Percentiles rank a stretch among this genome's conserved stretches.
Conservation (phyloP, 331 rosid genomes). For the Telfairia occidentalis region DNA sequence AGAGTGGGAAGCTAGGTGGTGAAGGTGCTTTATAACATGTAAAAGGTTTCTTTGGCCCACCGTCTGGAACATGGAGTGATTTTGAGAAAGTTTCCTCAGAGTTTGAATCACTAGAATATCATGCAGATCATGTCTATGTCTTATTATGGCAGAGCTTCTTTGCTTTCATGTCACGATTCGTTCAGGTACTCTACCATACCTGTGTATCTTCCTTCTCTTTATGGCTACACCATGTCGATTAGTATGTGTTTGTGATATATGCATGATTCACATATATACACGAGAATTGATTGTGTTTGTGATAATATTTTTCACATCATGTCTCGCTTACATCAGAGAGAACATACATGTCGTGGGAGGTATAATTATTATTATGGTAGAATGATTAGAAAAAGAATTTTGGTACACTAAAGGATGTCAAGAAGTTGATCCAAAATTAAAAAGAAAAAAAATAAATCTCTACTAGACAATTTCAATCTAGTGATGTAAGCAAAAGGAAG, state of each 20-base stretch:
- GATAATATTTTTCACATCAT: slow-evolving; percentile 50
- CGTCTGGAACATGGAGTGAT: slow-evolving; percentile 13
- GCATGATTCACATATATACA: slow-evolving; percentile 23
- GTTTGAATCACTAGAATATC: slow-evolving; percentile 26
- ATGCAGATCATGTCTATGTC: slow-evolving; percentile 30
- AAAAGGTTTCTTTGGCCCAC: slow-evolving; percentile 28
- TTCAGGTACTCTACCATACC: background rate
- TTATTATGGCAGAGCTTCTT: slow-evolving; percentile 12
- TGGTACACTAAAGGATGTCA: slow-evolving; percentile 11
- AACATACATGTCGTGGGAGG: slow-evolving; percentile 35
- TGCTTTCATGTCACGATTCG: slow-evolving; percentile 11
- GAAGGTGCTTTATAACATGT: slow-evolving; percentile 56
- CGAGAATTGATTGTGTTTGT: slow-evolving; percentile 22
- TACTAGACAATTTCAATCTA: slow-evolving; percentile 17
- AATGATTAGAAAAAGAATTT: slow-evolving; percentile 39
- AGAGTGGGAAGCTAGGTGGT: slow-evolving; percentile 27
- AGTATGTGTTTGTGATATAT: background rate
- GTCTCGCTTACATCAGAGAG: slow-evolving; percentile 47
- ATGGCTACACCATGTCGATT: slow-evolving; percentile 5
- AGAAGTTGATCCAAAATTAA: slow-evolving; percentile 19
- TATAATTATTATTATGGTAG: slow-evolving; percentile 31
- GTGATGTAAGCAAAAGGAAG: slow-evolving; percentile 29
- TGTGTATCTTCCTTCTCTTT: background rate
- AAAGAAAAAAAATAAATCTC: slow-evolving; percentile 18
- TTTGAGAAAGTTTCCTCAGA: slow-evolving; percentile 25